Evolutionary conservation across 495 filamentous ascomycete genomes (phyloP), one percentile per base, ranked within the genome.

Genomic region (Mycothermus thermophilus): DNA sequence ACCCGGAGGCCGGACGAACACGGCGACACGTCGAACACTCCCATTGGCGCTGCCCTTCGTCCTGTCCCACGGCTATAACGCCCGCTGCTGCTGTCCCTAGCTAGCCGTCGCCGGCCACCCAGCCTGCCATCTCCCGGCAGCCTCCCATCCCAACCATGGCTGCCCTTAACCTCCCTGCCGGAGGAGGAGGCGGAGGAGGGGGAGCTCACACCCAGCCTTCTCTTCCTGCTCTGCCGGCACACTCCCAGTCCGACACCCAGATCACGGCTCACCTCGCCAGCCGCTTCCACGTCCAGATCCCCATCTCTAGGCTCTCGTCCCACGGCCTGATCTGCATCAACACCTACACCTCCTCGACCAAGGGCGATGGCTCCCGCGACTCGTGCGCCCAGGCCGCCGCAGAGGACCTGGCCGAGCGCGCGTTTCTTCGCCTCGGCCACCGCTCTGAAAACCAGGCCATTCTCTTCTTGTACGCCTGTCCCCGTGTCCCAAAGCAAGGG

Each of bases 221-320:
- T 21, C 66, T 97, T 27, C 83, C 86, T 20, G 76, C 84, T 18
- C 63, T 97, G 35, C 90, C 90, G 21, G 68, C 79, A 22, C 90
- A 97, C 67, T 69, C 87, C 20, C 90, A 96, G 62, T 94, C 87
- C 35, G 90, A 96, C 59, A 95, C 88, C 27, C 83, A 93, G 54
- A 63, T 96, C 43, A 97, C 90, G 3, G 83, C 87, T 20, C 90
- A 97, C 59, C 71, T 97, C 17, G 90, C 90, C 34, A 94, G 86
- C 58, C 82, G 90, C 22, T 97, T 93, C 53, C 90, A 97, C 64
- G 75, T 88, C 13, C 76, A 79, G 25, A 58, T 93, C 24, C 87
- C 90, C 11, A 88, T 83, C 0, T 81, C 90, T 36, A 72, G 72
- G 37, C 74, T 97, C 25, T 93, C 85, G 1, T 92, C 84, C 0